Percentiles rank a stretch among this genome's conserved stretches.
Conservation (phyloP, 1,284 basidiomycete species). For the Ustilago sp. region DNA sequence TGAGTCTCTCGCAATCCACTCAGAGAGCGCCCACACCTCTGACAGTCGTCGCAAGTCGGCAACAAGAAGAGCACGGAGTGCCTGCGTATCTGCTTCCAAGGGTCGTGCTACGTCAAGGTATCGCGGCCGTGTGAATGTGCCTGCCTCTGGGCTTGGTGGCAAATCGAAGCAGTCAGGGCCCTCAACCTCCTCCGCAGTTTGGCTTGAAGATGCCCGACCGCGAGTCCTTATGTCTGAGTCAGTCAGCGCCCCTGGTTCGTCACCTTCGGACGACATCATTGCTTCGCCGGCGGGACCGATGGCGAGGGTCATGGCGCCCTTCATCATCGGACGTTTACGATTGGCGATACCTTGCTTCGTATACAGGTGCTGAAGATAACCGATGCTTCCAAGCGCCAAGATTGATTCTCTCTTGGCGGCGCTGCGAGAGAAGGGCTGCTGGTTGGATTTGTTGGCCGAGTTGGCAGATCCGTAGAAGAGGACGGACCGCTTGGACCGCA, state of each 20-base stretch:
- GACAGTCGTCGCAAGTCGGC: slow-evolving; percentile 24
- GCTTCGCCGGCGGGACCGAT: slow-evolving; percentile 55
- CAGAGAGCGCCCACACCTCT: slow-evolving; percentile 15
- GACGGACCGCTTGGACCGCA: slow-evolving; percentile 27
- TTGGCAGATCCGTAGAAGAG: slow-evolving; percentile 52
- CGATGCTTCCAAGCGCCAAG: slow-evolving; percentile 58
- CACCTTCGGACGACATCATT: slow-evolving; percentile 15
- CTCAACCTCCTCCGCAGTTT: slow-evolving; percentile 13
- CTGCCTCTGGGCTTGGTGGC: slow-evolving; percentile 47
- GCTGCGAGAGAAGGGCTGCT: slow-evolving; percentile 56
- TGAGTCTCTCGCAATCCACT: slow-evolving; percentile 15
- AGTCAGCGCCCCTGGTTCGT: background rate
- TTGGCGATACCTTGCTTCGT: slow-evolving; percentile 59
- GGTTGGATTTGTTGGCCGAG: slow-evolving; percentile 49
- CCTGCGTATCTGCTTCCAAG: slow-evolving; percentile 51
- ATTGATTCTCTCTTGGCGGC: slow-evolving; percentile 59
- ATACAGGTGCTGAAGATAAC: slow-evolving; percentile 58
- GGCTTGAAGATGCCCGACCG: slow-evolving; percentile 5
- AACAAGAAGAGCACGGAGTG: slow-evolving; percentile 27
- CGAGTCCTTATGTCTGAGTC: background rate
- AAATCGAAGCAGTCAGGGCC: slow-evolving; percentile 16
- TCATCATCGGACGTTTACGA: slow-evolving; percentile 34
- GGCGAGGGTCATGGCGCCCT: slow-evolving; percentile 44
- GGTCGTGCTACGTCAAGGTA: slow-evolving; percentile 48
- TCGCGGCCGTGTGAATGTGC: slow-evolving; percentile 19